These are phyloP conservation scores for Teratosphaeria destructans DNA, from an alignment of 2,329 filamentous ascomycete genomes.

Conservation along the genomic window DNA sequence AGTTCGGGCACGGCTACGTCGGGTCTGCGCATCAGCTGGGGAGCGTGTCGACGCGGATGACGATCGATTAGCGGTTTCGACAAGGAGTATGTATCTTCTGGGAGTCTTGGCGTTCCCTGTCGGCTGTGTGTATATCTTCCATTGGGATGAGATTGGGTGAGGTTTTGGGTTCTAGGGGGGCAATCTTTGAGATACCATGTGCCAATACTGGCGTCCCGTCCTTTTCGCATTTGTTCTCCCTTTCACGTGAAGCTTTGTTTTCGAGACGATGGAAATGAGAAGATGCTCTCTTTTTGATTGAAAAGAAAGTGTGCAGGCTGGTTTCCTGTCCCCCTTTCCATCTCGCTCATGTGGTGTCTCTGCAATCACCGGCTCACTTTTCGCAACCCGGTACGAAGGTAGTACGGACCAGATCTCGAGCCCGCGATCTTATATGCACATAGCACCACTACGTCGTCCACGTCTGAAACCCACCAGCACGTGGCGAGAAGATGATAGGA, in stretches of 20 bases:
- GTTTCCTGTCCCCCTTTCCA: no score
- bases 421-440: no score
- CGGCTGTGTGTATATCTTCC: not conserved
- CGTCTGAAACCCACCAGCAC: no score
- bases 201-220: not conserved
- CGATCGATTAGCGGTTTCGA: slow-evolving; percentile 2
- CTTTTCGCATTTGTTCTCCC: not conserved
- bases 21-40: slow-evolving; percentile 3
- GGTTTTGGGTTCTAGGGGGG: not conserved
- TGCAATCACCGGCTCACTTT: not conserved
- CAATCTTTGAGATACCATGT: not conserved
- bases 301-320: no score
- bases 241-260: not conserved
- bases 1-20: not conserved
- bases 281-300: not conserved
- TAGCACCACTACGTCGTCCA: no score
- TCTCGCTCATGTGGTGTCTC: no score
- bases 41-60: slow-evolving; percentile 2
- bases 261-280: not conserved
- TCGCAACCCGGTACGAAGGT: not conserved
- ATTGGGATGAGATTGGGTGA: not conserved
- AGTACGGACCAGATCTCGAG: no score
- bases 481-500: no score
- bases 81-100: not conserved
- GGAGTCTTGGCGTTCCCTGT: not conserved